A percentile compares a stretch with the other conserved stretches of the same genome.
phyloP scores from a whole-genome alignment of 768 basidiomycete genomes.

The Lactarius tabidus region DNA sequence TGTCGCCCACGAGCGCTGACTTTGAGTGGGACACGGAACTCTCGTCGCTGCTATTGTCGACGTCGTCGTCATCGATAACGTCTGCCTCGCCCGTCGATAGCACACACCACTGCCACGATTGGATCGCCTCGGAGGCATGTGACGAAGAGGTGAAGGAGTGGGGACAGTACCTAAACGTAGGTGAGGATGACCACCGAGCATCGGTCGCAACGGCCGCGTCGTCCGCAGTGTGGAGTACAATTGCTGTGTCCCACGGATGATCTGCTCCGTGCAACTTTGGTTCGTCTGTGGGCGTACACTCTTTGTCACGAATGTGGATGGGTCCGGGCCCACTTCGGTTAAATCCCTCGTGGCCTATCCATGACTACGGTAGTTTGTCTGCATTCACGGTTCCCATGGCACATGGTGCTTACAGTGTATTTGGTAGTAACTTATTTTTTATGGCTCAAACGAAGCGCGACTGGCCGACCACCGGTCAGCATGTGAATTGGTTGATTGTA shows the following conservation, averaged over 20 bases:
- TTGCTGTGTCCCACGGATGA: neutral
- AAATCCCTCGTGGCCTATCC: neutral
- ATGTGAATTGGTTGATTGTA: neutral
- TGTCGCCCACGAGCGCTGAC: neutral
- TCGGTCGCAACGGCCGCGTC: conserved; percentile 1
- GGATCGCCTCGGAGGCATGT: conserved; percentile 10
- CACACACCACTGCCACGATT: neutral
- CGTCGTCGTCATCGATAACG: neutral
- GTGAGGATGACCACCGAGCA: neutral
- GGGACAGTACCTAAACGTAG: conserved; percentile 7
- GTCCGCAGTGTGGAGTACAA: neutral
- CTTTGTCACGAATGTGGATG: neutral
- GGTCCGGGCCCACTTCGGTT: neutral
- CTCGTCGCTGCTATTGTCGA: neutral
- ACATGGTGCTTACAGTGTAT: neutral
- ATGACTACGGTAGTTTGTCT: neutral
- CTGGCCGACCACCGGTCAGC: neutral
- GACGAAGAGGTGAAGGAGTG: conserved; percentile 17
- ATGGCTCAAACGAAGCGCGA: neutral
- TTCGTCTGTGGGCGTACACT: neutral
- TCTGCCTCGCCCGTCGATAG: neutral
- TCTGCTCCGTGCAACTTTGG: neutral
- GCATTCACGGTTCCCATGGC: neutral
- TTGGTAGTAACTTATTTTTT: neutral
- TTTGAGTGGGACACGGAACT: neutral